Evolutionary conservation across 371 early-diverging fungal species (phyloP).

Genomic region (Syncephalis plumigaleata): DNA sequence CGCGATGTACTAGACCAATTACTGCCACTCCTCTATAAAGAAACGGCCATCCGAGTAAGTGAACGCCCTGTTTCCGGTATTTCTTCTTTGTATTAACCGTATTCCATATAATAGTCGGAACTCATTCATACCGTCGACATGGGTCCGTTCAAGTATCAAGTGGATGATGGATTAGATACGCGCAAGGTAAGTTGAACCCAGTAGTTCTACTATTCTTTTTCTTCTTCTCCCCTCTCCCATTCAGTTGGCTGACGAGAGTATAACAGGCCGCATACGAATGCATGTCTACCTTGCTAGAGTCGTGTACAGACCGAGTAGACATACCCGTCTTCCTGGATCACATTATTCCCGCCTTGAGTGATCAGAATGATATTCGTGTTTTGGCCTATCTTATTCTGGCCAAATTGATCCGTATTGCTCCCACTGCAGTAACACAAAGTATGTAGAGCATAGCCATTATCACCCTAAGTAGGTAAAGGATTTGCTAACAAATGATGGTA

Average conservation of each 20-base stretch:
- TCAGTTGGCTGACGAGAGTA: too few relatives aligned
- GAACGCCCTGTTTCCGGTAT: too few relatives aligned
- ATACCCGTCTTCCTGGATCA: conserved; percentile 46
- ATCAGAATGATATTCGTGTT: conserved; percentile 75
- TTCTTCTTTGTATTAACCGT: too few relatives aligned
- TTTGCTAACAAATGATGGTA: too few relatives aligned
- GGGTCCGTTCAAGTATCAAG: conserved; percentile 89
- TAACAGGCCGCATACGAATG: conserved; percentile 69
- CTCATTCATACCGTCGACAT: conserved; percentile 79
- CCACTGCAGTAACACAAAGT: conserved; percentile 49
- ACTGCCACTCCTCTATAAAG: conserved; percentile 64
- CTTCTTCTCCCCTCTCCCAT: too few relatives aligned
- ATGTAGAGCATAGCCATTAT: too few relatives aligned
- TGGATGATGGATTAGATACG: conserved; percentile 87
- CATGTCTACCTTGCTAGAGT: conserved; percentile 74
- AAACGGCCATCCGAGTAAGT: conserved; percentile 36
- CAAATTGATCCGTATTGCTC: conserved; percentile 43
- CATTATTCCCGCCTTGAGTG: conserved; percentile 56
- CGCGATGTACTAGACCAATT: conserved; percentile 42
- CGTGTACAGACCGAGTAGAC: conserved; percentile 49
- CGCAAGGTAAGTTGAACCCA: conserved; percentile 28
- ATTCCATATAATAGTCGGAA: conserved; percentile 5
- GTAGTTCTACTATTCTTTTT: too few relatives aligned
- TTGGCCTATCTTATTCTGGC: conserved; percentile 59
- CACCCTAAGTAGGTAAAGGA: too few relatives aligned